Base-by-base conservation (phyloP, 140 eudicot species). In the Cichorium intybus region DNA sequence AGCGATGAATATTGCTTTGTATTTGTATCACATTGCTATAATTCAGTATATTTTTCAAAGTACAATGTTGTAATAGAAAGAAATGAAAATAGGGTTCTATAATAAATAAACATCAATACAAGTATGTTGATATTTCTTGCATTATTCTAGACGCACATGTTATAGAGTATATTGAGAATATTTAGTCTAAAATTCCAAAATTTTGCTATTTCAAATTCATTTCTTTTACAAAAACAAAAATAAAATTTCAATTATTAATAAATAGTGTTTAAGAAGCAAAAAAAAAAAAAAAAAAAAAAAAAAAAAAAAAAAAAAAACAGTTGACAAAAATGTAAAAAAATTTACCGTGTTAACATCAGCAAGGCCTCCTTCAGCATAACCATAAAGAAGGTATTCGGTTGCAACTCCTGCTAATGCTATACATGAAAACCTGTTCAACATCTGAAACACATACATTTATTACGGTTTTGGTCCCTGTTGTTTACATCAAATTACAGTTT, bases 341-440 rank as follows among this genome's bases (percentile, higher is more conserved):
- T 20, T 27, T 77, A 85, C 98, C 95, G 84, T 75, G 59, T 79
- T 88, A 18, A 92, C 78, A 76, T 92, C 96, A 54, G 89, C 53
- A 52, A 92, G 86, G 29, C 96, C 98, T 72, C 98, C 98, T 71
- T 88, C 98, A 50, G 98, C 95, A 60, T 69, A 69, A 26, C 96
- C 98, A 56, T 79, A 92, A 20, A 92, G 77, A 56, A 88, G 81
- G 66, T 92, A 92, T 66, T 92, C 99, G 0, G 98, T 88, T 60
- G 96, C 96, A 60, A 88, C 98, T 62, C 98, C 96, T 4, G 98
- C 98, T 75, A 92, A 82, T n/a, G 96, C 96, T 47, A 88, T 88
- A 55, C 98, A 92, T 60, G 98, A 83, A 79, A 92, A 92, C 85
- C 75, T 88, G 85, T 92, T 85, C 82, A 88, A 69, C 86, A 81